Conservation (phyloP, 768 basidiomycete species). For the Pleurotus ostreatus region DNA sequence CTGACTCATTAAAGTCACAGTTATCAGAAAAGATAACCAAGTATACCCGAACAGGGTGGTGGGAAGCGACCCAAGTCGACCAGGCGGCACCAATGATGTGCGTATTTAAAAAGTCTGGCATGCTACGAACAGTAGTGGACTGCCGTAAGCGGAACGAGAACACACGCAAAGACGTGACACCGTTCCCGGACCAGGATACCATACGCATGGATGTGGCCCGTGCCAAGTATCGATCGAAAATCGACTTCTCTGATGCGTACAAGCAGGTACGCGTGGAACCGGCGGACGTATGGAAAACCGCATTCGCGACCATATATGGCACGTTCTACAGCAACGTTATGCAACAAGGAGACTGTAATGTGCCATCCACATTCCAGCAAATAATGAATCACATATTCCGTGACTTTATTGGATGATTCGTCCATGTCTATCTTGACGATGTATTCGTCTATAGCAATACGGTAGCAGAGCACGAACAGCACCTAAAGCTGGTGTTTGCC, state of each 20-base stretch:
- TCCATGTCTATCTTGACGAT: constrained; percentile 22
- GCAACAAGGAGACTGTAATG: constrained; percentile 33
- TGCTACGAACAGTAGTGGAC: constrained; percentile 31
- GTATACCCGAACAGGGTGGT: too few species aligned
- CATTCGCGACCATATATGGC: constrained; percentile 18
- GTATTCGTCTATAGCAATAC: constrained; percentile 33
- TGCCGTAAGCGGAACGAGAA: constrained; percentile 33
- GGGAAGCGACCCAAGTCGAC: too few species aligned
- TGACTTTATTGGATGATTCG: constrained; percentile 30
- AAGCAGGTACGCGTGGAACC: constrained; percentile 11
- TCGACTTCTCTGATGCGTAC: constrained; percentile 20
- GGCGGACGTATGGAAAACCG: constrained; percentile 19
- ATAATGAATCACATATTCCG: constrained; percentile 38
- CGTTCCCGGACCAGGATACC: constrained; percentile 36
- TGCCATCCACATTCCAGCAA: constrained; percentile 39
- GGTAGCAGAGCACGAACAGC: too few species aligned
- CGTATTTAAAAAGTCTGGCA: constrained; percentile 20
- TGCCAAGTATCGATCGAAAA: constrained; percentile 20
- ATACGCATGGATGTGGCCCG: constrained; percentile 10
- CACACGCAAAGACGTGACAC: constrained; percentile 33
- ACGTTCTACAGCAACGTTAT: constrained; percentile 10
- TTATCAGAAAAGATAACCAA: too few species aligned
- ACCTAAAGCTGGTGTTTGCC: neutral
- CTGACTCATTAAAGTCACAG: too few species aligned
- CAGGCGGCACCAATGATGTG: too few species aligned